phyloP scores from a whole-genome alignment of 257 asterid genomes.

The Eustoma russellianum region DNA sequence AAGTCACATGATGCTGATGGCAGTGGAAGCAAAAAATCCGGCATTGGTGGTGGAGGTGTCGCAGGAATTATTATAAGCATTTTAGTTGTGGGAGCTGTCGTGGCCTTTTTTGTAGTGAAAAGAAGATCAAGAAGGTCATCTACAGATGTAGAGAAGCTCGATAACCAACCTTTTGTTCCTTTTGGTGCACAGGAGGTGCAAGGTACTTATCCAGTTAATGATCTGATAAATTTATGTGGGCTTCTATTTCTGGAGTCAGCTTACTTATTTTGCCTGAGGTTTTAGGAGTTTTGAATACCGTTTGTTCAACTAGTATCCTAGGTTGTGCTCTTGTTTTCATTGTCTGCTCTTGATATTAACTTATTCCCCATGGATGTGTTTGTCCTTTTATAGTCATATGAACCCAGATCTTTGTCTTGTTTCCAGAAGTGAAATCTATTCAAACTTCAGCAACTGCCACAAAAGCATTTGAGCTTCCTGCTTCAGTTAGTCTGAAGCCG shows the following conservation, averaged over 20 bases:
- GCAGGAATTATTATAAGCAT: constrained; percentile 79
- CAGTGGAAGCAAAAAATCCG: constrained; percentile 41
- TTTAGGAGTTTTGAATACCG: no score
- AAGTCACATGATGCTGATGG: constrained; percentile 30
- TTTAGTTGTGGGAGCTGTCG: constrained; percentile 69
- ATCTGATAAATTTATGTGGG: no score
- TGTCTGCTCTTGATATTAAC: no score
- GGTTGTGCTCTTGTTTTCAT: no score
- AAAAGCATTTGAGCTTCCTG: constrained; percentile 54
- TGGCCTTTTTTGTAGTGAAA: constrained; percentile 59
- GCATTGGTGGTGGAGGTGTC: constrained; percentile 79
- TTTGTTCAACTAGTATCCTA: no score
- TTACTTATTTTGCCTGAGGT: no score
- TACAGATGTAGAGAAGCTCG: constrained; percentile 52
- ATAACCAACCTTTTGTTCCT: constrained; percentile 65
- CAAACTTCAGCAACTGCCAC: constrained; percentile 36
- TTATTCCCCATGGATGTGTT: no score
- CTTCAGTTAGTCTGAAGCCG: constrained; percentile 56
- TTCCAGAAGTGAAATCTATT: constrained; percentile 52
- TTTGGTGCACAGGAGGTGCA: constrained; percentile 55
- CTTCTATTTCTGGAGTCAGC: no score
- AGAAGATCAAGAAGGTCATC: constrained; percentile 52
- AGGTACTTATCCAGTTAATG: constrained; percentile 23
- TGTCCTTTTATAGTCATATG: no score
- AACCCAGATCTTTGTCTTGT: no score